Conservation (phyloP, 1,284 basidiomycete species). For the Cutaneotrichosporon spelunceum region DNA sequence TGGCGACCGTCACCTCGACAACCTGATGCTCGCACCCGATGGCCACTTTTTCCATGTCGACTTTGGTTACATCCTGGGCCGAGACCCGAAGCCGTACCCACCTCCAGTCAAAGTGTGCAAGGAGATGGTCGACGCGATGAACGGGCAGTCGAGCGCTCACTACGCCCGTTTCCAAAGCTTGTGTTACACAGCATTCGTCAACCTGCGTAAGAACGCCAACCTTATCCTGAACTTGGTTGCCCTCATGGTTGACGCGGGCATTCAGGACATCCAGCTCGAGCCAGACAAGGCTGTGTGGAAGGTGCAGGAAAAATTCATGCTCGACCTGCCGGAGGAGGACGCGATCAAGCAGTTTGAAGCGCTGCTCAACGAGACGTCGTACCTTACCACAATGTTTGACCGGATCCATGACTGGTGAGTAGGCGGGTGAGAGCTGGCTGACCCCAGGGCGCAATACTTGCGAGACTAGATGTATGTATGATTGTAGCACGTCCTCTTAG, state of each 20-base stretch:
- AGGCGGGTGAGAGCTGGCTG: not conserved
- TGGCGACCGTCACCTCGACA: slow-evolving; percentile 95
- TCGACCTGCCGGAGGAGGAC: slow-evolving; percentile 90
- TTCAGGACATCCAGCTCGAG: slow-evolving; percentile 88
- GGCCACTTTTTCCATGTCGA: slow-evolving; percentile 94
- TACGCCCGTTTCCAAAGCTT: slow-evolving; percentile 93
- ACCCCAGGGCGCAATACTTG: slow-evolving; percentile 45
- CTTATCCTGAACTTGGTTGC: slow-evolving; percentile 94
- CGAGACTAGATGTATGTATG: slow-evolving; percentile 32
- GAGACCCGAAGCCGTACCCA: slow-evolving; percentile 96
- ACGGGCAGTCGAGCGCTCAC: slow-evolving; percentile 84
- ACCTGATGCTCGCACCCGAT: slow-evolving; percentile 86
- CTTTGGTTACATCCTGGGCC: slow-evolving; percentile 96
- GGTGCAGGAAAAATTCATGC: slow-evolving; percentile 93
- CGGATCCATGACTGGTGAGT: slow-evolving; percentile 64
- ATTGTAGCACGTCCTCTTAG: not conserved
- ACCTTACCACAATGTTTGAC: slow-evolving; percentile 88
- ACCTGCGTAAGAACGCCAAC: slow-evolving; percentile 94
- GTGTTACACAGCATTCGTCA: slow-evolving; percentile 94
- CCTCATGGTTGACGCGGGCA: slow-evolving; percentile 96
- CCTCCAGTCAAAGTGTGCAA: slow-evolving; percentile 98
- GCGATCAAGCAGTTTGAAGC: slow-evolving; percentile 96
- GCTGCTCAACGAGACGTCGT: slow-evolving; percentile 89
- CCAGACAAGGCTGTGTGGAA: slow-evolving; percentile 61
- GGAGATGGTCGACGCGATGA: slow-evolving; percentile 99